A percentile compares a stretch with the other conserved stretches of the same genome.
Conservation (phyloP, 129 eudicot genomes). For the Flaveria linearis region DNA sequence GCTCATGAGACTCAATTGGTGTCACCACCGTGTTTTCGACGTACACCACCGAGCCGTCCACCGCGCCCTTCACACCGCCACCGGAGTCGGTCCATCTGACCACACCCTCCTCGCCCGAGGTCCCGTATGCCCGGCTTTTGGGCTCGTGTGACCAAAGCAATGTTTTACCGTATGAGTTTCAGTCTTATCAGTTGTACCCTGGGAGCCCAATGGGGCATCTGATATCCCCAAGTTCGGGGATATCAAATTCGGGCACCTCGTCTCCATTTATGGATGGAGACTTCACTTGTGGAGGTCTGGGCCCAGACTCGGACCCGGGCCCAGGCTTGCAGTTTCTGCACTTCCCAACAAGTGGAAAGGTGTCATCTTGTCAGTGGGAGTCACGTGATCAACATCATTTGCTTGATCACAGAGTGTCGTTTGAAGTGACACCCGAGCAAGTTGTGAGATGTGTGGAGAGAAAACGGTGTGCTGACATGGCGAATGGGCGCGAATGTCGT, state of each 20-base stretch:
- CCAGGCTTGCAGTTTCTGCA: conserved; percentile 40
- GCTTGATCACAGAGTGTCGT: conserved; percentile 73
- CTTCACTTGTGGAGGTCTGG: conserved; percentile 32
- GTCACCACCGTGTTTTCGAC: conserved; percentile 85
- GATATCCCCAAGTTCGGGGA: conserved; percentile 74
- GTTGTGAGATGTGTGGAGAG: conserved; percentile 79
- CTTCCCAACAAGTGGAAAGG: conserved; percentile 41
- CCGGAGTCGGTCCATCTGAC: conserved; percentile 85
- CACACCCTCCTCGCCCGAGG: conserved; percentile 97
- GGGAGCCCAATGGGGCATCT: conserved; percentile 95
- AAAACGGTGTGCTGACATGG: conserved; percentile 40
- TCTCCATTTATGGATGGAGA: conserved; percentile 74
- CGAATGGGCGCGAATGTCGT: conserved; percentile 12
- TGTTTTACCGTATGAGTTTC: conserved; percentile 66
- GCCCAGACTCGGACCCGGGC: no score
- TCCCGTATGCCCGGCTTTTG: conserved; percentile 88
- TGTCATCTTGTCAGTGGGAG: conserved; percentile 29
- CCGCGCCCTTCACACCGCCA: conserved; percentile 97
- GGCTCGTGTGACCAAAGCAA: conserved; percentile 58
- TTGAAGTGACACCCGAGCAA: conserved; percentile 53
- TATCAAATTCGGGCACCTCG: conserved; percentile 74
- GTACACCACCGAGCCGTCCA: conserved; percentile 90
- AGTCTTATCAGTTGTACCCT: conserved; percentile 81
- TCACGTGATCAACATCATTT: conserved; percentile 27
- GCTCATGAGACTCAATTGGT: conserved; percentile 93